Percentiles rank a stretch among this genome's conserved stretches.
phyloP scores from a whole-genome alignment of 805 yeast genomes.

The Monosporozyma aquatica region DNA sequence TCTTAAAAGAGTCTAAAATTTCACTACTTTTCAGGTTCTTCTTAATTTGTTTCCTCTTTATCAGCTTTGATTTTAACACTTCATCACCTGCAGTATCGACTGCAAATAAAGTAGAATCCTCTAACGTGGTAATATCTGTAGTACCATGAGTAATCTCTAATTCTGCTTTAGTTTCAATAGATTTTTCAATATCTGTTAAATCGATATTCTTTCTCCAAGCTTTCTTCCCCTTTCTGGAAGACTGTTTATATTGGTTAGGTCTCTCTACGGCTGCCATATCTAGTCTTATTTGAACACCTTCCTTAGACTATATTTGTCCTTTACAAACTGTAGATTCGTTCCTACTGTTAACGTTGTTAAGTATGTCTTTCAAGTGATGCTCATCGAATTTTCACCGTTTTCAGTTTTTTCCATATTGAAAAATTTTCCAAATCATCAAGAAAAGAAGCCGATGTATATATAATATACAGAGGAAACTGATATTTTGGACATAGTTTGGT shows the following conservation, averaged over 20 bases:
- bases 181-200: conserved; percentile 64
- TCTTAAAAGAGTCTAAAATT: conserved; percentile 49
- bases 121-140: conserved; percentile 17
- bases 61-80: conserved; percentile 33
- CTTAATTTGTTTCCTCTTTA: conserved; percentile 32
- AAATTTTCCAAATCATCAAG: neutral
- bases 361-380: too few relatives aligned
- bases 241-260: conserved; percentile 55
- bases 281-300: neutral
- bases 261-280: conserved; percentile 21
- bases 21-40: conserved; percentile 51
- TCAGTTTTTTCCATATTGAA: neutral
- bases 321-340: too few relatives aligned
- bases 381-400: conserved; percentile 4
- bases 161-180: conserved; percentile 61
- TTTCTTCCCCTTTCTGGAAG: conserved; percentile 85
- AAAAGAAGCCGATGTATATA: too few relatives aligned
- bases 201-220: conserved; percentile 97
- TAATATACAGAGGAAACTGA: too few relatives aligned
- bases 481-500: too few relatives aligned
- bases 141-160: conserved; percentile 35
- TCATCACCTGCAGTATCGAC: conserved; percentile 63
- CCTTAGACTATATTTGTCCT: too few relatives aligned
- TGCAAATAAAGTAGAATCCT: conserved; percentile 30
- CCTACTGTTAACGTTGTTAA: too few relatives aligned